These are phyloP conservation scores for Talaromyces proteolyticus DNA, from an alignment of 495 filamentous ascomycete genomes.

Conservation along the genomic window DNA sequence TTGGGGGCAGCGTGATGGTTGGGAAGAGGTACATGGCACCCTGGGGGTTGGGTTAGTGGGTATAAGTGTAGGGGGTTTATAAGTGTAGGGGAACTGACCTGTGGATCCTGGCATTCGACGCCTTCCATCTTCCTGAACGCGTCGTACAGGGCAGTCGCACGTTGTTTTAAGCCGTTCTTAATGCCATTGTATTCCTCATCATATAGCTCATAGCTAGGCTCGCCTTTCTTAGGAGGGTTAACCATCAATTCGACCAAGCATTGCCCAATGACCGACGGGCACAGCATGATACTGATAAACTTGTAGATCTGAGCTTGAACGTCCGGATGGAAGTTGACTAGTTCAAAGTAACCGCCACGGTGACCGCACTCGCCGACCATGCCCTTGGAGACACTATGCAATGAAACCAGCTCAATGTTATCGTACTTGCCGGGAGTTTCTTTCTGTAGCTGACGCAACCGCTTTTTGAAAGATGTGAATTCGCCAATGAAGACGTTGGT, in stretches of 20 bases:
- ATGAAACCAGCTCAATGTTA: constrained; percentile 76
- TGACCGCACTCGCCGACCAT: constrained; percentile 99
- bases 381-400: constrained; percentile 87
- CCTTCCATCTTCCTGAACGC: constrained; percentile 94
- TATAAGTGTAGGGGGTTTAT: too few relatives aligned
- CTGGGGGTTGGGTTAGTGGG: constrained; percentile 27
- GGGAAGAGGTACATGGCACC: constrained; percentile 99
- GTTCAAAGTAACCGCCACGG: constrained; percentile 94
- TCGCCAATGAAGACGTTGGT: constrained; percentile 94
- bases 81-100: constrained; percentile 17
- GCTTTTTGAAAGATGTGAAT: constrained; percentile 92
- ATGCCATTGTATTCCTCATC: constrained; percentile 76
- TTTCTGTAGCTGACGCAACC: constrained; percentile 77
- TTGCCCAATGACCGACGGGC: constrained; percentile 91
- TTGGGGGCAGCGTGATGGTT: constrained; percentile 69
- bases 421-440: constrained; percentile 70
- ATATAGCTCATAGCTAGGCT: constrained; percentile 79
- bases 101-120: constrained; percentile 78
- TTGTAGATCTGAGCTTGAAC: constrained; percentile 97
- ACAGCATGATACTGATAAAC: constrained; percentile 91
- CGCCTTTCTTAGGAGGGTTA: constrained; percentile 79
- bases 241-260: constrained; percentile 96
- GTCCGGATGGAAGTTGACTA: constrained; percentile 77
- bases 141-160: constrained; percentile 78
- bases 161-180: constrained; percentile 63